Evolutionary conservation across 2,329 filamentous ascomycete species (phyloP), one percentile per base, ranked within the genome.

Genomic region (Rhinocladiella similis): DNA sequence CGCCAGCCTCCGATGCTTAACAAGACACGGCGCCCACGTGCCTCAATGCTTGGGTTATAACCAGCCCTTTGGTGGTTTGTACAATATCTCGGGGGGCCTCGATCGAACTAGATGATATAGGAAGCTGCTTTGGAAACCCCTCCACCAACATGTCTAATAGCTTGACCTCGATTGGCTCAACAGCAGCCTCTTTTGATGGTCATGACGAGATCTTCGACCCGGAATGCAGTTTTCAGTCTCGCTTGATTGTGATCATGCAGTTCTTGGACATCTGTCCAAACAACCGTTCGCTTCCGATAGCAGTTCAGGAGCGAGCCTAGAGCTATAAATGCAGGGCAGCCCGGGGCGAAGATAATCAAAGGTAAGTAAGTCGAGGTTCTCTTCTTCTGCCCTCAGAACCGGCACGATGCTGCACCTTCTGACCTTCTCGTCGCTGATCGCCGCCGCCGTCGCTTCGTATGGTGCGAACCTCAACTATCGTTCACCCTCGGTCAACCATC

Each of bases 401-500:
- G 2, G 38, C 51, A 60, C 27, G 33, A 62, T 60, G 59, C 50
- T 62, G 56, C 59, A 57, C 16, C 20, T 57, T 7, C 43, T 60
- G 16, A 50, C 50, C 18, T 50, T 60, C 29, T 41, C 39, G 47
- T 52, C 53, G 14, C 53, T 62, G 16, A 45, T 57, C 16, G 51
- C 42, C 42, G 50, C 43, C 48, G 42, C 56, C 13, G 27, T 62
- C 18, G 61, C 61, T 45, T 52, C 45, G 16, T 64, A 60, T 19
- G 57, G 60, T 43, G 69, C 69, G 38, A 89, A 89, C 67, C 68
- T 89, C 58, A 89, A 89, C 72, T 90, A 88, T 68, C 76, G 79
- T 48, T 86, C 82, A 64, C 86, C 87, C 5, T 89, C 86, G 1
- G 77, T 81, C 39, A 80, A 85, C 42, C 86, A 89, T 62, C 78